Base-by-base conservation (phyloP, 306 rosid genomes). In the Cucumis cinereus region DNA sequence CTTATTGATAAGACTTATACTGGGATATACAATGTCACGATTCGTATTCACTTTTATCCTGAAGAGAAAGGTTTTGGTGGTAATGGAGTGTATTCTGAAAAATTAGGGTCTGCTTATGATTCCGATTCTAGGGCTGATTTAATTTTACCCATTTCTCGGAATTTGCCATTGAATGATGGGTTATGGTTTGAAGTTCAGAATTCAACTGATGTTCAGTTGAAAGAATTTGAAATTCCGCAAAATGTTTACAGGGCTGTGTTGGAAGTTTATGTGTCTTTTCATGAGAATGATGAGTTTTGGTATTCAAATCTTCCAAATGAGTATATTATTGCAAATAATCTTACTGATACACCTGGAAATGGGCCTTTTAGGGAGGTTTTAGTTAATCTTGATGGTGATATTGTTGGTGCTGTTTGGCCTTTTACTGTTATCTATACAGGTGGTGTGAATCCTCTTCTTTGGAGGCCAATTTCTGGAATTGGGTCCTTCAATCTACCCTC, bases 351-450 rank as follows among this genome's bases (percentile, higher is more conserved):
- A 1, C 86, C 96, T 4, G 96, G 96, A 28, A 89, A 90, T 82
- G 99, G 99, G 19, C 86, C 98, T 6, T 94, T 92, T 74, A 88
- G 99, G 86, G 98, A 94, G 85, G 91, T 94, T 80, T 81, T 89
- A 70, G 86, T 89, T 19, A 83, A 87, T 81, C 86, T 94, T 76
- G 97, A 94, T 61, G 85, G 70, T 54, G 74, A 81, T 1, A 66
- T 85, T 68, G 90, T 88, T 73, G 99, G 95, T 58, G 86, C 89
- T 0, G 63, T 92, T 54, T 94, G 97, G 95, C 99, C 99, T 13
- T 94, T 90, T 77, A 89, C 97, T 54, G 99, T 94, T 74, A 88
- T 94, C 40, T 94, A 71, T 47, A 92, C 97, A 5, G 99, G 99
- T 55, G 96, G 99, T 76, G 64, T 90, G 35, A 88, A 90, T 80